Percentiles rank a stretch among this genome's conserved stretches.
phyloP scores from a whole-genome alignment of 805 yeast genomes.

The Pichia occidentalis region DNA sequence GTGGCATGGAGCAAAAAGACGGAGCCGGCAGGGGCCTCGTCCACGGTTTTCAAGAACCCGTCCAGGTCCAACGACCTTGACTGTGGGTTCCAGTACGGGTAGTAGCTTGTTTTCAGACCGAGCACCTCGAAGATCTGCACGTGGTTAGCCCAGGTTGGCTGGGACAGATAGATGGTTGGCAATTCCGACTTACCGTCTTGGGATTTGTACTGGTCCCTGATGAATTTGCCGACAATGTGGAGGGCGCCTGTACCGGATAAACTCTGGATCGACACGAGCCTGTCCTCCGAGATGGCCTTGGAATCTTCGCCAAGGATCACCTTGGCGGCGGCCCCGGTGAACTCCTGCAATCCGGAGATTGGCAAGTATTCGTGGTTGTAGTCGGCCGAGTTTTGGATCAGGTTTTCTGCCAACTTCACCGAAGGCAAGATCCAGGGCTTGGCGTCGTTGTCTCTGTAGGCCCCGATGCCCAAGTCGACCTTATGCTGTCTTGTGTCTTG shows the following conservation, averaged over 20 bases:
- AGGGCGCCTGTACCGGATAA: conserved; percentile 88
- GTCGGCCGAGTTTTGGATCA: conserved; percentile 49
- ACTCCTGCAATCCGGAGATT: conserved; percentile 68
- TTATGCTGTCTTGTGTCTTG: conserved; percentile 56
- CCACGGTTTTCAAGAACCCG: conserved; percentile 59
- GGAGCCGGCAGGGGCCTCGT: conserved; percentile 67
- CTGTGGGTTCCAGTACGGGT: conserved; percentile 81
- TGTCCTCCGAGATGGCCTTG: conserved; percentile 39
- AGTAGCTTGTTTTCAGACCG: conserved; percentile 60
- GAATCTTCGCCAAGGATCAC: conserved; percentile 64
- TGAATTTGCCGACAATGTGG: conserved; percentile 75
- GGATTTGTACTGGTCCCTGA: conserved; percentile 42
- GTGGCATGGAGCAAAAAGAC: conserved; percentile 85
- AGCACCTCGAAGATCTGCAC: conserved; percentile 66
- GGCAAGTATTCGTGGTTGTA: conserved; percentile 85
- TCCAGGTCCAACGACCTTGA: conserved; percentile 65
- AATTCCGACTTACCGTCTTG: conserved; percentile 22
- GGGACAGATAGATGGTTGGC: conserved; percentile 59
- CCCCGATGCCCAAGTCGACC: conserved; percentile 86
- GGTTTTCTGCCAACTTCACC: conserved; percentile 63
- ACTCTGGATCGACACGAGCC: conserved; percentile 63
- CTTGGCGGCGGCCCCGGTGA: conserved; percentile 64
- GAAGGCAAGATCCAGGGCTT: conserved; percentile 86
- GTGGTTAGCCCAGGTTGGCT: conserved; percentile 99
- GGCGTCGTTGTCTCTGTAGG: conserved; percentile 88